Conservation (phyloP, 2,329 filamentous ascomycete genomes). For the Aspergillus uvarum region DNA sequence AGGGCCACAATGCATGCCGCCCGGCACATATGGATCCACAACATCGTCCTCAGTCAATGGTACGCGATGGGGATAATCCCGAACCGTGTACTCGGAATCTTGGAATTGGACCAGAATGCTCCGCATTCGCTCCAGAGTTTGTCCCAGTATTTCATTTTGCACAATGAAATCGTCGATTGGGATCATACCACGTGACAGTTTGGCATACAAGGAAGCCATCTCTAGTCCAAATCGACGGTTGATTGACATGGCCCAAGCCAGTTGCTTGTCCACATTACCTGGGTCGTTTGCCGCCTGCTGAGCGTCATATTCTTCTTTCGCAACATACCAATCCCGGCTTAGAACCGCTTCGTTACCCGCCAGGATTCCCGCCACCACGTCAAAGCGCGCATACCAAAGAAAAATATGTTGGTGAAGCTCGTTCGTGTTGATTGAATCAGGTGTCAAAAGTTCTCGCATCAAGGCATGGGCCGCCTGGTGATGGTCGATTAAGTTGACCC, state of each 20-base stretch:
- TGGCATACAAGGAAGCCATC: conserved; percentile 74
- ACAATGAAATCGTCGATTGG: conserved; percentile 62
- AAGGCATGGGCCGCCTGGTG: conserved; percentile 86
- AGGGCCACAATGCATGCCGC: conserved; percentile 67
- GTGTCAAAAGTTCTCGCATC: conserved; percentile 73
- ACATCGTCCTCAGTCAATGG: conserved; percentile 63
- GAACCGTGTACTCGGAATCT: conserved; percentile 63
- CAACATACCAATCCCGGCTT: conserved; percentile 73
- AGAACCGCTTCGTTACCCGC: conserved; percentile 74
- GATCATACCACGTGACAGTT: conserved; percentile 64
- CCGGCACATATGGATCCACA: conserved; percentile 69
- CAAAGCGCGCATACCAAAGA: conserved; percentile 88
- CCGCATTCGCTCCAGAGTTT: conserved; percentile 42
- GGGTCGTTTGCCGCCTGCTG: conserved; percentile 61
- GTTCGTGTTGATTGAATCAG: conserved; percentile 70
- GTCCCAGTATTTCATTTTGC: conserved; percentile 59
- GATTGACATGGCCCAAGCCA: conserved; percentile 65
- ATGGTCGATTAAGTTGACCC: conserved; percentile 89
- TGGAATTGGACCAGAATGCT: conserved; percentile 62
- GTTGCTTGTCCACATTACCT: conserved; percentile 62
- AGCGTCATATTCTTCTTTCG: conserved; percentile 62
- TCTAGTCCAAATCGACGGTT: conserved; percentile 75
- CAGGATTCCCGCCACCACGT: conserved; percentile 79
- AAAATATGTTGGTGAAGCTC: conserved; percentile 71
- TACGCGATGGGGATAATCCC: conserved; percentile 58